Percentiles rank a stretch among this genome's conserved stretches.
Evolutionary conservation across 176 grass and related monocot genomes (phyloP).

Genomic region (Avena insularis): DNA sequence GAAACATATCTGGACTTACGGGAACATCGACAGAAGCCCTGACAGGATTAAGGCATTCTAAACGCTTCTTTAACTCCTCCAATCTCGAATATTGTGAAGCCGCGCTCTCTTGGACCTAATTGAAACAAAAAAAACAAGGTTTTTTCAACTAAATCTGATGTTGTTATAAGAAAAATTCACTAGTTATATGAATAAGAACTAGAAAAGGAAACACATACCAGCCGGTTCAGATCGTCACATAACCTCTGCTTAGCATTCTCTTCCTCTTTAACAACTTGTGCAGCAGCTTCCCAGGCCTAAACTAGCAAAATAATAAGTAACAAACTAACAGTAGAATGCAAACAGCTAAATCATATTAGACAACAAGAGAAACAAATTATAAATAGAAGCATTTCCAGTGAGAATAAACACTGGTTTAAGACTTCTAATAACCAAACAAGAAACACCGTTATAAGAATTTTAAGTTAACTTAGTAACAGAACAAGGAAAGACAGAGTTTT

Average conservation of each 20-base stretch:
- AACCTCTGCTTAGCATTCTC: slow-evolving; percentile 84
- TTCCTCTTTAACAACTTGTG: slow-evolving; percentile 78
- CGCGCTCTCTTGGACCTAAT: slow-evolving; percentile 90
- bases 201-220: slow-evolving; percentile 57
- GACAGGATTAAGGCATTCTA: slow-evolving; percentile 79
- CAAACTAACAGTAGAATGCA: slow-evolving; percentile 3
- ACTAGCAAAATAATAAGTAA: slow-evolving; percentile 37
- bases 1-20: slow-evolving; percentile 49
- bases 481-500: not conserved
- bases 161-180: slow-evolving; percentile 4
- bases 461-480: slow-evolving; percentile 6
- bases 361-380: slow-evolving; percentile 3
- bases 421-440: slow-evolving; percentile 6
- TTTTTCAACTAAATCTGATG: slow-evolving; percentile 17
- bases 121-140: slow-evolving; percentile 36
- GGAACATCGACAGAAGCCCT: slow-evolving; percentile 60
- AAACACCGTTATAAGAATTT: not conserved
- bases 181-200: slow-evolving; percentile 12
- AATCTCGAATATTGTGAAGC: slow-evolving; percentile 79
- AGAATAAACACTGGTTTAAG: slow-evolving; percentile 5
- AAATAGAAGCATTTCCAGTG: not conserved
- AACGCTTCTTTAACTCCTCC: slow-evolving; percentile 83
- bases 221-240: slow-evolving; percentile 80
- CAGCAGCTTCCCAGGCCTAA: slow-evolving; percentile 88
- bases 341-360: slow-evolving; percentile 2